These are phyloP conservation scores for Arthrobotrys entomopaga DNA, from an alignment of 2,329 filamentous ascomycete species.

Conservation along the genomic window DNA sequence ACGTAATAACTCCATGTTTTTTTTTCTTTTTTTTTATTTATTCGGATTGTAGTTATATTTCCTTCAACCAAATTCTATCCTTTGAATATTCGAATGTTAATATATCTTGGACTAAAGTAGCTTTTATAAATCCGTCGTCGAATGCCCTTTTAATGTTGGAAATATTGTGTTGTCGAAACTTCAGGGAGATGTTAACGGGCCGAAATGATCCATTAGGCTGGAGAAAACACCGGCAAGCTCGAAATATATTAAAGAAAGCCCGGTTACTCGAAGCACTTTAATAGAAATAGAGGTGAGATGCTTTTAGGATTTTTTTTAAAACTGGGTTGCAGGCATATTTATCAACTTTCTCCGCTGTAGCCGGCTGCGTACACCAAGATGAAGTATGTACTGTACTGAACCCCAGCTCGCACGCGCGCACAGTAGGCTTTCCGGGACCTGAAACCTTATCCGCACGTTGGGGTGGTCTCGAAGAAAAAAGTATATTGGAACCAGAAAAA, in stretches of 20 bases:
- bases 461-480: constrained; percentile 12
- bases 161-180: constrained; percentile 22
- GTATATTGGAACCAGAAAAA: constrained; percentile 27
- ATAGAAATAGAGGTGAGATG: constrained; percentile 7
- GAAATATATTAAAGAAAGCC: too few species aligned
- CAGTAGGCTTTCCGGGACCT: constrained; percentile 8
- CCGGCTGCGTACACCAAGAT: constrained; percentile 14
- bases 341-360: constrained; percentile 21
- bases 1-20: constrained; percentile 52
- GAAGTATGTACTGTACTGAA: constrained; percentile 4
- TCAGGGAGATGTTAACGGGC: constrained; percentile 16
- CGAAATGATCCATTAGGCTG: neutral
- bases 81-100: too few species aligned
- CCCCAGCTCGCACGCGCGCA: neutral
- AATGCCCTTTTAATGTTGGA: constrained; percentile 1
- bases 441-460: constrained; percentile 48
- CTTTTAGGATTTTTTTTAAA: constrained; percentile 9
- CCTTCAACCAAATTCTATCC: too few species aligned
- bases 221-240: too few species aligned
- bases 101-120: too few species aligned
- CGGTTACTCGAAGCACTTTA: constrained; percentile 1
- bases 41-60: too few species aligned
- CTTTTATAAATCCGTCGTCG: too few species aligned
- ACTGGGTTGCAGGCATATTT: constrained; percentile 21
- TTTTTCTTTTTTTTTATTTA: neutral